Percentiles rank a stretch among this genome's conserved stretches.
Evolutionary conservation across 73 alveolate genomes (phyloP).

Genomic region (Tetrahymena borealis): DNA sequence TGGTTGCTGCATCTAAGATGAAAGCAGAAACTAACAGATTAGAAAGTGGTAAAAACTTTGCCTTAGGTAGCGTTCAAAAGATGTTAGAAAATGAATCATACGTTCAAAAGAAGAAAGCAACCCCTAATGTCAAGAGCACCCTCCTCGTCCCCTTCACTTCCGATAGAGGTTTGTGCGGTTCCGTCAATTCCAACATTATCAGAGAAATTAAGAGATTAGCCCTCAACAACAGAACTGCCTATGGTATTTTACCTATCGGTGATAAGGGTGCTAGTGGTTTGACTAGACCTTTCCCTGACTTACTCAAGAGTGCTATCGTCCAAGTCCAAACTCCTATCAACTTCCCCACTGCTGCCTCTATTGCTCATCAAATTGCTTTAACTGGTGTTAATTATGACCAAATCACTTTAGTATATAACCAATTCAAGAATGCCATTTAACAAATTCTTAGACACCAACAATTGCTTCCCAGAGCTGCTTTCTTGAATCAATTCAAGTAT

Average conservation of each 20-base stretch:
- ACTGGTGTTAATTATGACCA: conserved; percentile 52
- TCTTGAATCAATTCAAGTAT: conserved; percentile 40
- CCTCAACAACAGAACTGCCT: conserved; percentile 56
- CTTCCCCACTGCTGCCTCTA: conserved; percentile 62
- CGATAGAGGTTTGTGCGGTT: conserved; percentile 89
- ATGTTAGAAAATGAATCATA: conserved; percentile 68
- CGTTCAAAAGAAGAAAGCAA: conserved; percentile 67
- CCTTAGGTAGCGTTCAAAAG: conserved; percentile 57
- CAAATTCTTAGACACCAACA: conserved; percentile 53
- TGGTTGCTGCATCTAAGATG: conserved; percentile 91
- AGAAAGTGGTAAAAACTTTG: conserved; percentile 70
- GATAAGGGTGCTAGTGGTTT: conserved; percentile 75
- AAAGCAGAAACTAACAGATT: conserved; percentile 65
- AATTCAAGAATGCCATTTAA: conserved; percentile 71
- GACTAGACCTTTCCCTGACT: conserved; percentile 80
- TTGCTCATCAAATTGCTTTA: conserved; percentile 50
- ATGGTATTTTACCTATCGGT: conserved; percentile 63
- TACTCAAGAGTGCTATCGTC: conserved; percentile 49
- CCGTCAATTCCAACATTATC: conserved; percentile 74
- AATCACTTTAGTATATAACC: conserved; percentile 61
- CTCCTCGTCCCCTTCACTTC: conserved; percentile 72
- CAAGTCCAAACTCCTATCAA: conserved; percentile 54
- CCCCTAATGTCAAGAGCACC: conserved; percentile 43
- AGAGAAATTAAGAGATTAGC: conserved; percentile 59
- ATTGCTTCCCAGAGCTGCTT: conserved; percentile 64